Evolutionary conservation across 1,284 basidiomycete genomes (phyloP).

Genomic region (Cryptococcus sp.): DNA sequence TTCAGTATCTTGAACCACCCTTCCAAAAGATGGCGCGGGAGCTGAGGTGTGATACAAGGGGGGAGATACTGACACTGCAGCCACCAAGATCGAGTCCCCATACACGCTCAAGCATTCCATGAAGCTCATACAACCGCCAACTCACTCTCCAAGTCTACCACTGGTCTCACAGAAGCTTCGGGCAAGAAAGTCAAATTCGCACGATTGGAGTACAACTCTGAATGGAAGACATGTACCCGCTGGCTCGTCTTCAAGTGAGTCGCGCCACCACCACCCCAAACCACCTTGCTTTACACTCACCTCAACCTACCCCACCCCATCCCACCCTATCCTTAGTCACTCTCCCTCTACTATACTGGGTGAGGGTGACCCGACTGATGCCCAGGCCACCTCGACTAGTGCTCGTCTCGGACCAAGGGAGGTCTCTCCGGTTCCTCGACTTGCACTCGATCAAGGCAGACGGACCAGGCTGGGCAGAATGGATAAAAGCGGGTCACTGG

Average conservation of each 20-base stretch:
- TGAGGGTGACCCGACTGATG: background rate
- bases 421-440: conserved; percentile 28
- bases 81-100: conserved; percentile 10
- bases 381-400: conserved; percentile 35
- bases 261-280: background rate
- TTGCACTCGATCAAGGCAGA: conserved; percentile 19
- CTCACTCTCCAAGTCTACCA: conserved; percentile 1
- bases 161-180: background rate
- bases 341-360: too few relatives aligned
- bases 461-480: conserved; percentile 18
- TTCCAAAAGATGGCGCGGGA: too few relatives aligned
- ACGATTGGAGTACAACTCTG: conserved; percentile 34
- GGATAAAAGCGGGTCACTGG: conserved; percentile 26
- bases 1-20: background rate
- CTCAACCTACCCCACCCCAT: background rate
- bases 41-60: too few relatives aligned
- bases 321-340: too few relatives aligned
- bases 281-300: background rate
- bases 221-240: conserved; percentile 27
- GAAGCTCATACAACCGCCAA: conserved; percentile 17
- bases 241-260: conserved; percentile 39
- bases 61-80: too few relatives aligned
- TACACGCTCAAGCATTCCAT: background rate
- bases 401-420: conserved; percentile 28
- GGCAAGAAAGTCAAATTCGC: conserved; percentile 24